Evolutionary conservation across 2,329 filamentous ascomycete genomes (phyloP), one percentile per base, ranked within the genome.

Genomic region (Tolypocladium ophioglossoides): DNA sequence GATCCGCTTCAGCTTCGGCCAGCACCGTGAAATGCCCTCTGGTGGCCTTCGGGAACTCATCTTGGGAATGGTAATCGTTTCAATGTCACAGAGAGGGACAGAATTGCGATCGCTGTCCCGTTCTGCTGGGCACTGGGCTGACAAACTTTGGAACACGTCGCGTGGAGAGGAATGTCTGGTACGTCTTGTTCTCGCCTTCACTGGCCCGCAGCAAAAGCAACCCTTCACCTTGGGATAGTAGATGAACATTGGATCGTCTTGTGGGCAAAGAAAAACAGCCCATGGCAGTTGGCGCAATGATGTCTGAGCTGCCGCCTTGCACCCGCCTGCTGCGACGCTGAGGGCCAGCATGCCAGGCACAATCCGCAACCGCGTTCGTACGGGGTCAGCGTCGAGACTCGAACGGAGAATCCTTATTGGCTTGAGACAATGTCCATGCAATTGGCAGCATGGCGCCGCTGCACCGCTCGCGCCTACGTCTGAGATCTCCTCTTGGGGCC

Each of bases 111-210:
- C 10, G 10, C 30, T 14, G 44, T 48, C 27, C 44, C 44, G 44
- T 20, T 18, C 44, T 32, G 44, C 20, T 22, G 50, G 14, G 41
- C 34, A 14, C 24, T 41, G 24, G n/a, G 18, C 22, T 22, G 47
- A 22, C 46, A 50, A 37, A 14, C 27, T 32, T 40, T 12, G 49
- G 41, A 24, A 16, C 51, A 41, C 49, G 54, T 55, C 54, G 53
- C 48, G 48, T 51, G 18, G 39, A 24, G 27, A 47, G 51, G 49
- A 55, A 55, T 55, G 54, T 32, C 50, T 50, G 39, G 44, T 24
- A 38, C 24, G 14, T 55, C 37, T 49, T 49, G 35, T 27, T 48
- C 34, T 24, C 40, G 27, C 30, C 35, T 48, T 22, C 44, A 20
- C 48, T 54, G 35, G 46, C 39, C 20, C 41, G 32, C 41, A 49